Evolutionary conservation across 169 alveolate species (phyloP).

Genomic region (Plasmodium fragile): DNA sequence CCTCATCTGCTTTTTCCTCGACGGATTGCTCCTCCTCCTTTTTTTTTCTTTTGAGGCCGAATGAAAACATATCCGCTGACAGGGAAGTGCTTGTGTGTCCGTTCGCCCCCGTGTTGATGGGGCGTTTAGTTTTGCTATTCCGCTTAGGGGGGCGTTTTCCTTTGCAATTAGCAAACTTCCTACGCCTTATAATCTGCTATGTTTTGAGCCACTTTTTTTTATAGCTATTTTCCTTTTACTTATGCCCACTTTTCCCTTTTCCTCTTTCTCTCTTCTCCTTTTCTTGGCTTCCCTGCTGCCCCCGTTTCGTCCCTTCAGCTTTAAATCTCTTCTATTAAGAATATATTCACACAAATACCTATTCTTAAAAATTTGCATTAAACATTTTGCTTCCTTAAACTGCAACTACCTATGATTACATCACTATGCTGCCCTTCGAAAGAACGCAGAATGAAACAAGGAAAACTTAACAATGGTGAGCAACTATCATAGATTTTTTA

Average conservation of each 20-base stretch:
- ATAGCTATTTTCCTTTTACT: too few species aligned
- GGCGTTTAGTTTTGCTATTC: not conserved
- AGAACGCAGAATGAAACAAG: not conserved
- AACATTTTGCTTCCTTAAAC: not conserved
- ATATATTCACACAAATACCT: not conserved
- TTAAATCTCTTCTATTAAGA: not conserved
- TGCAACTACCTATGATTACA: not conserved
- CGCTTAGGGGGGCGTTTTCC: not conserved
- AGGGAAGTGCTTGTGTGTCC: not conserved
- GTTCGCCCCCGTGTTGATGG: not conserved
- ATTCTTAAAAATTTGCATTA: not conserved
- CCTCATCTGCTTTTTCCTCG: slow-evolving; percentile 11
- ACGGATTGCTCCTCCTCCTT: slow-evolving; percentile 40
- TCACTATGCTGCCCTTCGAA: not conserved
- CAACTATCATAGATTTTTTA: not conserved
- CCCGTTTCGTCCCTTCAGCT: not conserved
- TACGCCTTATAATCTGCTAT: not conserved
- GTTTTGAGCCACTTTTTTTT: not conserved
- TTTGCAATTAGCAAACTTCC: not conserved
- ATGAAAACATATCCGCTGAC: slow-evolving; percentile 43
- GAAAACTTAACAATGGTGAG: not conserved
- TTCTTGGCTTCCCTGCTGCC: not conserved
- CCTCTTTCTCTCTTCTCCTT: not conserved
- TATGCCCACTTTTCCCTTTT: not conserved
- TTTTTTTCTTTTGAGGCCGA: slow-evolving; percentile 17